Evolutionary conservation across 1,139 yeast genomes (phyloP).

Genomic region (Hemisphaericaspora lyxosophila): DNA sequence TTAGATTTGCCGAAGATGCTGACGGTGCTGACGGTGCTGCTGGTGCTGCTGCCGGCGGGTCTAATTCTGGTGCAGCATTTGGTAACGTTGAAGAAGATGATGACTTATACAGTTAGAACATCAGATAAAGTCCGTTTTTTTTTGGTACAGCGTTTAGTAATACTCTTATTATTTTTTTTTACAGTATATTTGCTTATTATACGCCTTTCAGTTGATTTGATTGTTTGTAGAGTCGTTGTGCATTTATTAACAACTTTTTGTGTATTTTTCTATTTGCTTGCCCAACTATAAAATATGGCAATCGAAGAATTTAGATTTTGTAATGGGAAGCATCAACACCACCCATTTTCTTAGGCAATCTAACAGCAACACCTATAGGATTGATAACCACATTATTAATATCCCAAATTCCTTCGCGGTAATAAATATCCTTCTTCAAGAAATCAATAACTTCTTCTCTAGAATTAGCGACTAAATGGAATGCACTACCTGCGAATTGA

Average conservation of each 20-base stretch:
- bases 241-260: too few relatives aligned
- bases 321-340: constrained; percentile 24
- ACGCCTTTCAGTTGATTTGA: too few relatives aligned
- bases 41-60: constrained; percentile 14
- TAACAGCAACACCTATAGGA: constrained; percentile 48
- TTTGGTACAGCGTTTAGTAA: too few relatives aligned
- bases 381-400: constrained; percentile 58
- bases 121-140: neutral
- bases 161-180: too few relatives aligned
- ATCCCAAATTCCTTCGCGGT: constrained; percentile 75
- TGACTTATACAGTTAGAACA: constrained; percentile 74
- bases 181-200: too few relatives aligned
- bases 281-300: neutral
- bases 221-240: too few relatives aligned
- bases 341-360: constrained; percentile 27
- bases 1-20: constrained; percentile 57
- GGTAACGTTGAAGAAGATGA: constrained; percentile 87
- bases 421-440: constrained; percentile 63
- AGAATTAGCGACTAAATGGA: constrained; percentile 61
- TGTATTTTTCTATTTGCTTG: too few relatives aligned
- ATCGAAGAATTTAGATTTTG: constrained; percentile 13
- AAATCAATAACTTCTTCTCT: constrained; percentile 64
- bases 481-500: constrained; percentile 69
- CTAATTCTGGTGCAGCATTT: constrained; percentile 36
- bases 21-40: constrained; percentile 24